Evolutionary conservation across 495 filamentous ascomycete genomes (phyloP), one percentile per base, ranked within the genome.

Genomic region (Letharia lupina): DNA sequence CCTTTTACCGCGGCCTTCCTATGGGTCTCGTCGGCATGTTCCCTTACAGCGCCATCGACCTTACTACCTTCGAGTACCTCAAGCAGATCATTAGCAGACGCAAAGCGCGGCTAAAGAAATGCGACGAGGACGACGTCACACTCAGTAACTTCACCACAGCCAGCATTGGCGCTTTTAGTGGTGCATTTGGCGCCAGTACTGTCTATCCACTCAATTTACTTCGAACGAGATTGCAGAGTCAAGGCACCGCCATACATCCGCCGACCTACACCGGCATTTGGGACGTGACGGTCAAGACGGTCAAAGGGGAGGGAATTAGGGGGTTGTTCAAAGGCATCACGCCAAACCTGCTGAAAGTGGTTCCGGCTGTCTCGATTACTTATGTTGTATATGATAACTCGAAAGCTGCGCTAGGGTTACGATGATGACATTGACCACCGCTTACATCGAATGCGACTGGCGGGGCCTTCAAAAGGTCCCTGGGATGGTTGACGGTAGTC

Each of bases 361-460:
- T 93, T 12, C 94, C 94, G 0, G 93, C 94, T 58, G 90, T 99
- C 35, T 95, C 90, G 66, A 99, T 99, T 75, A 92, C 93, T 52
- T 98, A 96, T 80, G 89, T 98, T 74, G 92, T 94, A 60, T 98
- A 98, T 74, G 94, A 98, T 76, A 96, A 97, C 72, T 84, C 90
- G 61, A 98, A 98, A 80, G 85, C 83, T 63, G 74, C 88, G 39
- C 78, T 97, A 67, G 83, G 86, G 31, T 77, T 97, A 65, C 85
- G 78, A 68, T 93, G 73, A 82, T 57, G 61, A 8, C 33, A 8
- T 12, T 7, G 6, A 13, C 11, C 2, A 13, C 12, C 12, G 20
- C 7, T 33, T 33, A 7, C 2, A 12, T 23, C 13, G 9, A 42
- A 3, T 58, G 28, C 28, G 18, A 11, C 18, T 6, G 23, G 33